A percentile compares a stretch with the other conserved stretches of the same genome.
Evolutionary conservation across 768 basidiomycete genomes (phyloP).

Genomic region (Suillus subluteus): DNA sequence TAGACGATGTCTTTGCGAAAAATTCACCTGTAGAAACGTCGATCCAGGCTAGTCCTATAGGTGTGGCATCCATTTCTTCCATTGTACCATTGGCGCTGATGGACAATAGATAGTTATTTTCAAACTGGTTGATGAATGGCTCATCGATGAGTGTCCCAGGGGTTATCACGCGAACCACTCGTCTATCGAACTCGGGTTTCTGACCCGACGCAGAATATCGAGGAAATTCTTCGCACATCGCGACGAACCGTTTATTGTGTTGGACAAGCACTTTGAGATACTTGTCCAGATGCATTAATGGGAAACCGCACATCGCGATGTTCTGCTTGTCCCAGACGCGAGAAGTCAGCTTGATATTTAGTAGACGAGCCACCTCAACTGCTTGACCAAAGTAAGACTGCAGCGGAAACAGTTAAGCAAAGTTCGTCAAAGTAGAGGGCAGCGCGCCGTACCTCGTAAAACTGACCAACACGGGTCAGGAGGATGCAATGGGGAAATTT

Average conservation of each 20-base stretch:
- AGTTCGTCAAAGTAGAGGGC: constrained; percentile 2
- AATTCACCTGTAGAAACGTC: constrained; percentile 96
- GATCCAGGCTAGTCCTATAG: constrained; percentile 86
- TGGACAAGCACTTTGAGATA: constrained; percentile 87
- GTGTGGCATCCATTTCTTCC: constrained; percentile 12
- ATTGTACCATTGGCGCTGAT: constrained; percentile 39
- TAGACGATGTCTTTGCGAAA: constrained; percentile 65
- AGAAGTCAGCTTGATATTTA: constrained; percentile 83
- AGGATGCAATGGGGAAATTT: constrained; percentile 88
- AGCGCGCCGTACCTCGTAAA: constrained; percentile 76
- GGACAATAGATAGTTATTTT: constrained; percentile 90
- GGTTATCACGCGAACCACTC: constrained; percentile 85
- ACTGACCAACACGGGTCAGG: constrained; percentile 91
- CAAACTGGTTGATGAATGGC: constrained; percentile 79
- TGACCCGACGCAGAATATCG: constrained; percentile 46
- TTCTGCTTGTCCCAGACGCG: constrained; percentile 71
- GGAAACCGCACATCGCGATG: constrained; percentile 91
- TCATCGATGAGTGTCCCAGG: constrained; percentile 96
- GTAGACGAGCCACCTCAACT: constrained; percentile 67
- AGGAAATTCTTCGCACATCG: constrained; percentile 92
- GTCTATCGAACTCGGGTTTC: constrained; percentile 71
- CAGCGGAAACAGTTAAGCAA: constrained; percentile 12
- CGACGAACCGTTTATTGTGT: constrained; percentile 82
- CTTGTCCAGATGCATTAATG: constrained; percentile 81
- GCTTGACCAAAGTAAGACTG: constrained; percentile 97